Evolutionary conservation across 2,329 filamentous ascomycete species (phyloP).

Genomic region (Talaromyces piceae): DNA sequence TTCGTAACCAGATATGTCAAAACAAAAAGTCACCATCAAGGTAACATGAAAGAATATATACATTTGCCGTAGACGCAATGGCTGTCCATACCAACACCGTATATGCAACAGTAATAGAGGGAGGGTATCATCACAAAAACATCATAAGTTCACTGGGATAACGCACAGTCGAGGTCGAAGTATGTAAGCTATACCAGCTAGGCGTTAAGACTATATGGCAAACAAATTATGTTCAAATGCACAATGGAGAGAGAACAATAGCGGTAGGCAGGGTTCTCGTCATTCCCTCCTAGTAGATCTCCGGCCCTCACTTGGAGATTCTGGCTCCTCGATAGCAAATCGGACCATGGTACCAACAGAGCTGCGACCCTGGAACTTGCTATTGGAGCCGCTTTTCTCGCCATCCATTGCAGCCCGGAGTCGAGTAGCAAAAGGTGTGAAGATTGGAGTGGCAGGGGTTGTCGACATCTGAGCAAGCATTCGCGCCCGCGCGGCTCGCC

Average conservation of each 20-base stretch:
- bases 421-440: slow-evolving; percentile 38
- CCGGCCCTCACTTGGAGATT: slow-evolving; percentile 34
- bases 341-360: slow-evolving; percentile 29
- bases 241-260: not conserved
- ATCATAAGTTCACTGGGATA: not conserved
- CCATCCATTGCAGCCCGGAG: slow-evolving; percentile 20
- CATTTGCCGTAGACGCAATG: not conserved
- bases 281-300: slow-evolving; percentile 26
- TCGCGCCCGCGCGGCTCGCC: slow-evolving; percentile 36
- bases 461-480: slow-evolving; percentile 36
- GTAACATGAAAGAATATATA: slow-evolving; percentile 3
- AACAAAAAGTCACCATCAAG: not conserved
- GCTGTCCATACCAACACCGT: not conserved
- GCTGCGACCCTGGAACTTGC: slow-evolving; percentile 14
- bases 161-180: not conserved
- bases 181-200: too few species aligned
- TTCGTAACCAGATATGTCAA: not conserved
- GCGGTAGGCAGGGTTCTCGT: not conserved
- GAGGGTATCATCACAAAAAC: slow-evolving; percentile 5
- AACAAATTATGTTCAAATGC: not conserved
- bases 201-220: slow-evolving; percentile 14
- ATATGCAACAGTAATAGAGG: slow-evolving; percentile 10
- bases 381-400: slow-evolving; percentile 14
- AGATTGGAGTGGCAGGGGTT: slow-evolving; percentile 38
- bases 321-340: slow-evolving; percentile 35